phyloP scores from a whole-genome alignment of 2,329 filamentous ascomycete genomes.

The Ascocoryne sarcoides region DNA sequence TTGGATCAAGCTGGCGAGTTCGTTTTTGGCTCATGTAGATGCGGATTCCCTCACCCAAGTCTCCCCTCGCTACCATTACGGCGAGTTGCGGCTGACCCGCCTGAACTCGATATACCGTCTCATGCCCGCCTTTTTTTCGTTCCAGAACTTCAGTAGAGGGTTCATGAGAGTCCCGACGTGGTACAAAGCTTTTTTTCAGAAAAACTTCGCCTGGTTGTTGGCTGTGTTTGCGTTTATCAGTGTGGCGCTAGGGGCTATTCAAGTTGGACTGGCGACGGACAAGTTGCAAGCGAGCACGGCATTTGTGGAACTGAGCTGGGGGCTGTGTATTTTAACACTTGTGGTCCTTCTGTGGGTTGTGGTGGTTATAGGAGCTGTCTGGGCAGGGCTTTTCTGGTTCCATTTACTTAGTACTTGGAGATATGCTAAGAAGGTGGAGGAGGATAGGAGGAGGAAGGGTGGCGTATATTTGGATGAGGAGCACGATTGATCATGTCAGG shows the following conservation, averaged over 20 bases:
- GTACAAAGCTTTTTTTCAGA: constrained; percentile 35
- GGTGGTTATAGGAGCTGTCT: constrained; percentile 6
- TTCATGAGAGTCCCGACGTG: constrained; percentile 16
- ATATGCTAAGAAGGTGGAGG: too few relatives aligned
- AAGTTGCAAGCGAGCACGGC: not conserved
- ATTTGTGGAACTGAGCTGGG: constrained; percentile 9
- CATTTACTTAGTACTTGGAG: constrained; percentile 4
- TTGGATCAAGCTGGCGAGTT: constrained; percentile 25
- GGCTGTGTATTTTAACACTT: constrained; percentile 9
- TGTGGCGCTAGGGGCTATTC: constrained; percentile 40
- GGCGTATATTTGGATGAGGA: too few relatives aligned
- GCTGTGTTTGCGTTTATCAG: constrained; percentile 35
- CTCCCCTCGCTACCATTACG: constrained; percentile 26
- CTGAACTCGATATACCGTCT: constrained; percentile 23
- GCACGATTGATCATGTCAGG: too few relatives aligned
- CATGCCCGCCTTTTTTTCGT: constrained; percentile 2
- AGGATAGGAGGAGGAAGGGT: too few relatives aligned
- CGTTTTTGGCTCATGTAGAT: constrained; percentile 9
- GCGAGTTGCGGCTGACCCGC: constrained; percentile 28
- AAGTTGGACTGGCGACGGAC: constrained; percentile 36
- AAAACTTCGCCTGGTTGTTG: constrained; percentile 36
- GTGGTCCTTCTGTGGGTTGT: constrained; percentile 5
- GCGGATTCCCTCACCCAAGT: constrained; percentile 16
- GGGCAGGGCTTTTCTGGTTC: constrained; percentile 8
- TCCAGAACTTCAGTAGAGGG: constrained; percentile 2